Percentiles rank a stretch among this genome's conserved stretches.
These are phyloP conservation scores for Lophiotrema nucula DNA, from an alignment of 495 filamentous ascomycete genomes.

Conservation along the genomic window DNA sequence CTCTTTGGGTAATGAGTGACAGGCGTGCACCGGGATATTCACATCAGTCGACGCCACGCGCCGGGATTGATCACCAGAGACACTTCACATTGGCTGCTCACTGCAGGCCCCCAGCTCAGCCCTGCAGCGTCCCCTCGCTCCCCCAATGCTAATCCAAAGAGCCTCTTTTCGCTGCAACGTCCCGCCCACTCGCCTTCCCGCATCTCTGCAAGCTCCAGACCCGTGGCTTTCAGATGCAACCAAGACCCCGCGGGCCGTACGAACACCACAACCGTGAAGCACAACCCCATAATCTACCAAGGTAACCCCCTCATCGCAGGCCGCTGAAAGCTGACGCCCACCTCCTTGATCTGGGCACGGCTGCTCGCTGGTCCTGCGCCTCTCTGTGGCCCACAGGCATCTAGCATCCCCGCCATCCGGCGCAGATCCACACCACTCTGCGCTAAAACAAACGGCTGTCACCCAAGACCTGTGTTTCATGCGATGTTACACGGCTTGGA, in stretches of 20 bases:
- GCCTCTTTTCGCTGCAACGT: neutral
- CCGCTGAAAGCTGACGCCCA: neutral
- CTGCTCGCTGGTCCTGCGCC: neutral
- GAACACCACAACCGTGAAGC: neutral
- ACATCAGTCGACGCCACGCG: neutral
- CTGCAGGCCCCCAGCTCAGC: neutral
- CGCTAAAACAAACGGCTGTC: conserved; percentile 27
- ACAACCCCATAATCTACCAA: neutral
- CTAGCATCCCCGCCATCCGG: neutral
- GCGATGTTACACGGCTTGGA: conserved; percentile 15
- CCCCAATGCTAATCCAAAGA: neutral
- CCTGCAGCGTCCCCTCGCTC: neutral
- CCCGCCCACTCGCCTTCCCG: neutral
- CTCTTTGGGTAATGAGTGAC: neutral
- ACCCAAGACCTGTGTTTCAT: conserved; percentile 7
- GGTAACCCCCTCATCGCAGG: neutral
- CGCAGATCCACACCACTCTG: neutral
- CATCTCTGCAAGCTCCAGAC: neutral
- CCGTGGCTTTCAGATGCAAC: neutral
- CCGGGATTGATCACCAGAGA: neutral
- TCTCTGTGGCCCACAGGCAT: too few species aligned
- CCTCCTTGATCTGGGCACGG: neutral
- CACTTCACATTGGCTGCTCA: neutral
- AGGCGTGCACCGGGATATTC: neutral
- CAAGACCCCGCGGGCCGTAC: neutral